Base-by-base conservation (phyloP, 2,329 filamentous ascomycete species). In the Aspergillus hiratsukae region DNA sequence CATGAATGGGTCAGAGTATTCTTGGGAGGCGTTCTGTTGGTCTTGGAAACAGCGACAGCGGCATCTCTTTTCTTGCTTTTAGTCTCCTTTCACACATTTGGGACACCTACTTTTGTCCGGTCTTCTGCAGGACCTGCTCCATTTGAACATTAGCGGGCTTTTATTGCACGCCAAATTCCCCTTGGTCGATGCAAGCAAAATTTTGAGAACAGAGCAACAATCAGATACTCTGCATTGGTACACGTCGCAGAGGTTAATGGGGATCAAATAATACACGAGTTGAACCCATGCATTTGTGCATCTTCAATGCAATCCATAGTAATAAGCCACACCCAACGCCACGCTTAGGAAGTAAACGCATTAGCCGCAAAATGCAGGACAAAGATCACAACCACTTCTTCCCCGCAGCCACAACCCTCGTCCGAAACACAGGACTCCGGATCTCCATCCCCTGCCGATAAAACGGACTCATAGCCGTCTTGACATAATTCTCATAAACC, bases 401-500 rank as follows among this genome's bases (percentile, higher is more conserved):
- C 64, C 91, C 94, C 0, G 93, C 93, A 2, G 90, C 90, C 1
- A 85, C 86, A 21, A 99, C 91, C 68, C 89, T 84, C 55, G 84
- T 80, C 63, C 90, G 83, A 72, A 99, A 99, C 1, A 97, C 83
- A 0, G 91, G 89, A 74, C 92, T 97, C 69, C 82, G 86, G 52
- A 99, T 87, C 65, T 90, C 87, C 81, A 89, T 89, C 62, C 96
- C 93, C 54, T 88, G 85, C 53, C 83, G 82, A 78, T 97, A 97
- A 73, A 99, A 99, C 0, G 94, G 94, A 70, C 86, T 97, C 94
- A 99, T 97, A 56, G 92, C 86, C 11, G 92, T 90, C 81, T 99
- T 99, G 62, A 96, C 85, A 87, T 93, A 99, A 64, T 87, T 91
- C 76, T 99, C 94, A 76, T 97, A 97, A 11, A 97, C 89, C 71